Evolutionary conservation across 495 filamentous ascomycete species (phyloP).

Genomic region (Penicillium riverlandense): DNA sequence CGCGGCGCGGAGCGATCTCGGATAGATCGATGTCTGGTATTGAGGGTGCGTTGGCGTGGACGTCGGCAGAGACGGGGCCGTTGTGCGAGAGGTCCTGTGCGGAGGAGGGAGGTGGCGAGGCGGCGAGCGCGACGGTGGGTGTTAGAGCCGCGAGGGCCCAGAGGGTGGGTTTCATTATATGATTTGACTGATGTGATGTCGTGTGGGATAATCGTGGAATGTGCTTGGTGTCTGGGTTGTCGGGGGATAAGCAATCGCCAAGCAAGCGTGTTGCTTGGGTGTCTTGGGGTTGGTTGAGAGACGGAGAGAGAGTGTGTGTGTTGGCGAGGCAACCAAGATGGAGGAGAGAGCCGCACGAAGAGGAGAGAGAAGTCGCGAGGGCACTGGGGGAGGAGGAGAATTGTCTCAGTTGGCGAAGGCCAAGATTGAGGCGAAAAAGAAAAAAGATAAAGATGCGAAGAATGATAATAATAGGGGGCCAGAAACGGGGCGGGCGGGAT

Average conservation of each 20-base stretch:
- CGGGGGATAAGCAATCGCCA: neutral
- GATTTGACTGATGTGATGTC: no score
- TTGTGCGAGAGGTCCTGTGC: constrained; percentile 8
- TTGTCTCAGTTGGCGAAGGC: no score
- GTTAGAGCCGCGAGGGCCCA: constrained; percentile 21
- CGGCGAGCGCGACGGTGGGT: constrained; percentile 27
- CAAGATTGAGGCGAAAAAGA: constrained; percentile 5
- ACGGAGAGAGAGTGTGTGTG: neutral
- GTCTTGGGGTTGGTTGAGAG: constrained; percentile 7
- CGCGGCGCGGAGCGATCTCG: constrained; percentile 4
- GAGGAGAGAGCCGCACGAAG: no score
- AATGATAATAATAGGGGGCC: constrained; percentile 6
- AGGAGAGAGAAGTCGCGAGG: no score
- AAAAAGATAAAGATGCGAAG: neutral
- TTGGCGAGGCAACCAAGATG: neutral
- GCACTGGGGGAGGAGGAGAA: no score
- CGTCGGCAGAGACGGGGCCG: constrained; percentile 14
- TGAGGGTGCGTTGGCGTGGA: constrained; percentile 17
- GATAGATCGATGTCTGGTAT: constrained; percentile 14
- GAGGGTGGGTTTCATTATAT: constrained; percentile 22
- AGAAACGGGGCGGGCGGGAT: constrained; percentile 1
- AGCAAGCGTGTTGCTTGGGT: neutral
- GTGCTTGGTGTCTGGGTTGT: neutral
- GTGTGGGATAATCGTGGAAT: neutral
- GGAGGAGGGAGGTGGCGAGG: constrained; percentile 11